Evolutionary conservation across 176 grass and related monocot species (phyloP), one percentile per base, ranked within the genome.

Genomic region (Bromus sterilis): DNA sequence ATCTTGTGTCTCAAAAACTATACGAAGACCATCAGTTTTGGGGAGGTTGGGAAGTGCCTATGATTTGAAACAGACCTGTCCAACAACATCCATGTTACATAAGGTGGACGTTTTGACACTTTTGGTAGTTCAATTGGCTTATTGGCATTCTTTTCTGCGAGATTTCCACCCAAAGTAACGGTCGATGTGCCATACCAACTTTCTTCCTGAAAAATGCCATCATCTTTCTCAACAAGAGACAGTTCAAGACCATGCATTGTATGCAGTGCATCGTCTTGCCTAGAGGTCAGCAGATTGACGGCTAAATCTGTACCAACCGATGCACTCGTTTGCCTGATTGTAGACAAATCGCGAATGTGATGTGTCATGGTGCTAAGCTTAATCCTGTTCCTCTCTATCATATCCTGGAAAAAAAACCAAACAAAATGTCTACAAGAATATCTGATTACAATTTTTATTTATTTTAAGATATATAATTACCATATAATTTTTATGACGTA

Each of bases 21-120:
- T 40, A 63, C 16, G 41, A 71, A n/a, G 43, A 63, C 37, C 36
- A 79, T 53, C 48, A 12, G 33, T 71, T 46, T 58, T 77, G 20
- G 42, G 70, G 46, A 77, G 53, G 16, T 51, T 37, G 4, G 70
- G 44, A 85, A 70, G 79, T 71, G 55, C 29, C 2, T 60, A 51
- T 80, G 58, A 61, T 79, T 63, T 66, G 73, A 41, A 88, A 80
- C 74, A 65, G 20, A 95, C 96, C 96, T 99, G 83, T 99, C 89
- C 66, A 99, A 69, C 86, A 93, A 95, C 60, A 80, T 88, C 96
- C 96, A 99, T 77, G 96, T 95, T 35, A 91, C 91, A 77, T 93
- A 99, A 67, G 84, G 84, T n/a, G 96, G 93, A 73, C 88, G 46
- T 37, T 88, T 88, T 66, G 80, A 15, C 48, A 90, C 79, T 83